Evolutionary conservation across 495 filamentous ascomycete species (phyloP), one percentile per base, ranked within the genome.

Genomic region (Xylaria nigripes): DNA sequence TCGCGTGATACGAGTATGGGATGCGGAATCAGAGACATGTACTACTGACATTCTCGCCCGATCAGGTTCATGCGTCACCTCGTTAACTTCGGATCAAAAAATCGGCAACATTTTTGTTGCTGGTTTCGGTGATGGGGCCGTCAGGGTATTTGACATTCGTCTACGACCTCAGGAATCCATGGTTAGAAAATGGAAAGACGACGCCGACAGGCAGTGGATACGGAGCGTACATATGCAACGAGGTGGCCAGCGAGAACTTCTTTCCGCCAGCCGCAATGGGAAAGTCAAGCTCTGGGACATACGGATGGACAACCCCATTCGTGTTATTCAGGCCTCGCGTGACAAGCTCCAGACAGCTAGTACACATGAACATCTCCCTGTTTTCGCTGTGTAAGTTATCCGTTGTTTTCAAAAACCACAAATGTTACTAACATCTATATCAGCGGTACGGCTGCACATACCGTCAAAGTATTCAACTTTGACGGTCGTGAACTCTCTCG

Each of bases 261-360:
- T 97, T 27, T 87, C 83, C 12, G 93, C 88, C 8, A 90, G 87
- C 61, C 78, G 87, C 40, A 90, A 92, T 59, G 93, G 93, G 46
- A 92, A 94, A 66, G 85, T 99, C 57, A 87, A 89, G 63, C 78
- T 99, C 6, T 99, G 93, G 93, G 93, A 99, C 73, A 89, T 99
- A 45, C 81, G 92, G 38, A 86, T 86, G 81, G 83, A 91, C 50
- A 68, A 78, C 56, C 82, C 86, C 5, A 74, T 96, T 23, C 80
- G 81, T 49, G 83, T 83, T 7, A 87, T 94, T 55, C 71, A 77
- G 51, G 83, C 87, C 1, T 90, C 86, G n/a, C 84, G 76, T 45
- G 84, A 89, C 57, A 86, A 86, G 13, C 75, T 95, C 58, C 76
- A 89, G 57, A 92, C 87, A 18, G 78, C 96, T 55, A 91, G 87